Base-by-base conservation (phyloP, 2,329 filamentous ascomycete genomes). In the Elsinoe ampelina region DNA sequence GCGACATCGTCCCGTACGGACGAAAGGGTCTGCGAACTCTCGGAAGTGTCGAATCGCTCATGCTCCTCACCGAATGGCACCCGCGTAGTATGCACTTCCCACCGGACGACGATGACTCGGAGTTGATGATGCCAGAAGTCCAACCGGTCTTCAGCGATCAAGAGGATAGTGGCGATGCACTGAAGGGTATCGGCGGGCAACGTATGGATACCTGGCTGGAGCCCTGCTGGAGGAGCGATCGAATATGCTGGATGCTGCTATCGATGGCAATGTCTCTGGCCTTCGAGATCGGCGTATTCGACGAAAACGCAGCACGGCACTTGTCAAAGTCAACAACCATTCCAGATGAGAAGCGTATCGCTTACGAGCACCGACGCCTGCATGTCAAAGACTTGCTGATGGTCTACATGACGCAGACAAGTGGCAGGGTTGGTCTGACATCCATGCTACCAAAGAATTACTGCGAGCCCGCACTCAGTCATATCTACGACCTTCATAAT, bases 201-300 rank as follows among this genome's bases (percentile, higher is more conserved):
- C 79, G 90, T 26, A 93, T 96, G 61, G 90, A 95, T 67, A 92
- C 89, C 68, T 97, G 93, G 89, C 81, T 97, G 3, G 93, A 98
- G 70, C 93, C 93, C 2, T 92, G 89, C 7, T 96, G 92, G 89
- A 81, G 92, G 64, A 77, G 75, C 59, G 92, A 96, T 66, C 86
- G 90, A 56, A 95, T 96, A 88, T 95, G 89, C 67, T 96, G 92
- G 92, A 96, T 96, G 89, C 76, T 97, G 12, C 79, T 97, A 30
- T 95, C 89, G 66, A 95, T 90, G 36, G 90, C 89, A 12, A 87
- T 92, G 75, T 87, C 90, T 1, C 76, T 97, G 36, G 89, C 88
- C 0, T 95, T 95, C 63, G 93, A 98, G 70, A 82, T 98, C 32
- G 93, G 93, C 39, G 89, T 98, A 1, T 98, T 97, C 64, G 93